Conservation (phyloP, 345 rosid species). For the Salix koriyanagi region DNA sequence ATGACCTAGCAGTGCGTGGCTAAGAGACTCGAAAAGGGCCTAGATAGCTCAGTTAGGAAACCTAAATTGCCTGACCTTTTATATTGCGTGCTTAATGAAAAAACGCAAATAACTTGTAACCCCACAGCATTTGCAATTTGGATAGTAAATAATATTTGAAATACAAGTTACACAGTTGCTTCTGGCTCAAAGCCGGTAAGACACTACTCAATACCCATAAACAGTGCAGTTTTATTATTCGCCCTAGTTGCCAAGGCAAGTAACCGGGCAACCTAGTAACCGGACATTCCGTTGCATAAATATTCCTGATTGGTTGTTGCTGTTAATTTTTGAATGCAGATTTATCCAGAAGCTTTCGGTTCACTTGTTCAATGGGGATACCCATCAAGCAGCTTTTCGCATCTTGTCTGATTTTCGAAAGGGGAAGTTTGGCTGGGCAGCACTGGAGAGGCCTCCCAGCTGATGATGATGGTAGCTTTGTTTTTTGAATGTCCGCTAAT, state of each 20-base stretch:
- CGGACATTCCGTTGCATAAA: not conserved
- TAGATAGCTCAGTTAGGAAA: not conserved
- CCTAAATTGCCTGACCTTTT: not conserved
- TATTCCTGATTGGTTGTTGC: conserved; percentile 3
- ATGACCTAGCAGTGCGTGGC: not conserved
- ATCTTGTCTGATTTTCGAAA: conserved; percentile 82
- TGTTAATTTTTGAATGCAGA: conserved; percentile 39
- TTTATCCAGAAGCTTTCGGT: conserved; percentile 68
- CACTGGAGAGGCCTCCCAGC: conserved; percentile 75
- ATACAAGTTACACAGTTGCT: too few relatives aligned
- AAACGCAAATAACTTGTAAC: too few relatives aligned
- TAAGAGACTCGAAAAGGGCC: not conserved
- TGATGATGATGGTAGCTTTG: conserved; percentile 18
- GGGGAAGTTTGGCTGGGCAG: conserved; percentile 76
- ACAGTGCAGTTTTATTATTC: not conserved
- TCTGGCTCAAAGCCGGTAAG: too few relatives aligned
- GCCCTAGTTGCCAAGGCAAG: not conserved
- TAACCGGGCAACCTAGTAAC: not conserved
- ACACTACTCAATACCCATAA: not conserved
- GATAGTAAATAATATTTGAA: not conserved
- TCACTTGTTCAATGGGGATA: conserved; percentile 76
- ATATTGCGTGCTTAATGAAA: not conserved
- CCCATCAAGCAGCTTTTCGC: conserved; percentile 75
- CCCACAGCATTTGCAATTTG: not conserved
- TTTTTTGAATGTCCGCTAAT: not conserved